Conservation (phyloP, 768 basidiomycete genomes). For the Nidularia pulvinata region DNA sequence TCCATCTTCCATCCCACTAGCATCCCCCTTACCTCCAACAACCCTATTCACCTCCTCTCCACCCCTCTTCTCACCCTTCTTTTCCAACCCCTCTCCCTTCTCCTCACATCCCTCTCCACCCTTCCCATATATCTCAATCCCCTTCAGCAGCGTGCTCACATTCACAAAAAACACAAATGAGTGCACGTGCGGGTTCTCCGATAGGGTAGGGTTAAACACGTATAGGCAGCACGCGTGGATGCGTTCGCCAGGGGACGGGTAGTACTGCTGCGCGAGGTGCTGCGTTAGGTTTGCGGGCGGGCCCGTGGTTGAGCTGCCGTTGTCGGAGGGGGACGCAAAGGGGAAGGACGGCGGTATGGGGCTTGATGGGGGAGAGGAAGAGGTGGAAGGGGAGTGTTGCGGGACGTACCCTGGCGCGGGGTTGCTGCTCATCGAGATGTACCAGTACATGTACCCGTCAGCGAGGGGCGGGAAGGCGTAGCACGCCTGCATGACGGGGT, state of each 20-base stretch:
- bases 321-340: too few relatives aligned
- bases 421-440: conserved; percentile 53
- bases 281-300: too few relatives aligned
- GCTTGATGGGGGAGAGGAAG: too few relatives aligned
- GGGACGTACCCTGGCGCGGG: conserved; percentile 43
- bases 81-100: too few relatives aligned
- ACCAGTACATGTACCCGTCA: conserved; percentile 47
- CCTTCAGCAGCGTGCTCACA: conserved; percentile 34
- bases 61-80: too few relatives aligned
- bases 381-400: not conserved
- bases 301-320: too few relatives aligned
- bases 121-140: conserved; percentile 22
- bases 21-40: too few relatives aligned
- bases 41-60: too few relatives aligned
- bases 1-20: too few relatives aligned
- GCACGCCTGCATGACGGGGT: conserved; percentile 30
- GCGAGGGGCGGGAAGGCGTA: conserved; percentile 43
- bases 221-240: conserved; percentile 50
- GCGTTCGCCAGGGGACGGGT: conserved; percentile 45
- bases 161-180: conserved; percentile 53
- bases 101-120: too few relatives aligned
- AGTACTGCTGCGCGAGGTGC: conserved; percentile 27
- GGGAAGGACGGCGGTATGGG: too few relatives aligned
- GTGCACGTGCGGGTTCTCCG: conserved; percentile 35
- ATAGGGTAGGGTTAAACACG: conserved; percentile 37